phyloP scores from a whole-genome alignment of 441 rosid species.

The Arabidopsis lyrata region DNA sequence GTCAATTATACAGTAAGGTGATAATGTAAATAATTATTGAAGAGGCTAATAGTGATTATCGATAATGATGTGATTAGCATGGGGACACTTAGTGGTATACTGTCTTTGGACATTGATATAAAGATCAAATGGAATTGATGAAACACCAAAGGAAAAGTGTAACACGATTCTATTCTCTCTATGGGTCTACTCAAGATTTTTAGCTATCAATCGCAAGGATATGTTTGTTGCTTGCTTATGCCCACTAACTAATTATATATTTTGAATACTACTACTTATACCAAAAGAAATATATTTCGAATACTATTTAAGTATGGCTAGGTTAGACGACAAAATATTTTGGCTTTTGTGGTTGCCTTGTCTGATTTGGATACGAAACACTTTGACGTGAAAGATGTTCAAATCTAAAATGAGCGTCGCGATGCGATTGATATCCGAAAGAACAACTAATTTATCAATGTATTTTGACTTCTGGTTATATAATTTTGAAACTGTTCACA shows the following conservation, averaged over 20 bases:
- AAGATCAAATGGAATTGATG: conserved; percentile 20
- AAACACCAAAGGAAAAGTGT: conserved; percentile 29
- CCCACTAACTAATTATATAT: conserved; percentile 29
- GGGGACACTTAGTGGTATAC: conserved; percentile 39
- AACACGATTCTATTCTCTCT: conserved; percentile 32
- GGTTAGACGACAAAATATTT: background rate
- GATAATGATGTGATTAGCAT: conserved; percentile 40
- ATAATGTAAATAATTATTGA: conserved; percentile 39
- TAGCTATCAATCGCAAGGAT: conserved; percentile 21
- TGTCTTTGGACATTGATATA: conserved; percentile 12
- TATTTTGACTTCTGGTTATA: conserved; percentile 4
- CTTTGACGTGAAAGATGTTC: conserved; percentile 34
- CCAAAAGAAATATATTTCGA: conserved; percentile 6
- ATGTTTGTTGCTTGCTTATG: conserved; percentile 33
- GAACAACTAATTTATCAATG: background rate
- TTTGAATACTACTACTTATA: background rate
- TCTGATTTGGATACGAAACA: conserved; percentile 38
- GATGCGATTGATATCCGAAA: conserved; percentile 19
- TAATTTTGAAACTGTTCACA: background rate
- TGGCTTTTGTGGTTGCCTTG: conserved; percentile 29
- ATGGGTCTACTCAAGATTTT: conserved; percentile 20
- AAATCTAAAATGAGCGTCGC: background rate
- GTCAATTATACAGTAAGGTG: conserved; percentile 21
- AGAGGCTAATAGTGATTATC: conserved; percentile 1
- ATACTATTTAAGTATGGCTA: conserved; percentile 7